Percentiles rank a stretch among this genome's conserved stretches.
phyloP scores from a whole-genome alignment of 495 filamentous ascomycete species.

The Neohortaea acidophila region DNA sequence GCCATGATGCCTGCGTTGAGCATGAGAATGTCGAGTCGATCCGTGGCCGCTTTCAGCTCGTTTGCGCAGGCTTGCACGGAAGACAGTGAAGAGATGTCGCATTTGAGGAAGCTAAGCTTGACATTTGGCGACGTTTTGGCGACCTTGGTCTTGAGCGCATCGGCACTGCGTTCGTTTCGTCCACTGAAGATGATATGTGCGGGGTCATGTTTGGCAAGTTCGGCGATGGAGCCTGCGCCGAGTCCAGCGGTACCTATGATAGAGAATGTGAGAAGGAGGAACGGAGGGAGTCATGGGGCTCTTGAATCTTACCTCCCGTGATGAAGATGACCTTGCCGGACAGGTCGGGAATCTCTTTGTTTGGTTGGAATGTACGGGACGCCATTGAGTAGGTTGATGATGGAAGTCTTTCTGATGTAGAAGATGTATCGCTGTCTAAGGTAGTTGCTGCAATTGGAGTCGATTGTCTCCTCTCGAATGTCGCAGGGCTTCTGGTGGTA shows the following conservation, averaged over 20 bases:
- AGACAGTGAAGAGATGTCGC: constrained; percentile 38
- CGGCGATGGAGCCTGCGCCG: constrained; percentile 46
- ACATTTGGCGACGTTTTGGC: constrained; percentile 31
- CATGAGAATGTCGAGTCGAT: constrained; percentile 40
- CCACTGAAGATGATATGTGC: constrained; percentile 49
- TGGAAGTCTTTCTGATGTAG: too few species aligned
- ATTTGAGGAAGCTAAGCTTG: constrained; percentile 33
- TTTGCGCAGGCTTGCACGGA: constrained; percentile 37
- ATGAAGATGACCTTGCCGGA: constrained; percentile 19
- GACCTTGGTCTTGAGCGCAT: constrained; percentile 36
- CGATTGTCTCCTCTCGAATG: too few species aligned
- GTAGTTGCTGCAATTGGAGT: too few species aligned
- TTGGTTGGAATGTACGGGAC: constrained; percentile 26
- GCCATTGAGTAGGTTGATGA: too few species aligned
- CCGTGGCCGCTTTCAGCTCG: constrained; percentile 31
- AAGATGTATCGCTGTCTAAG: too few species aligned
- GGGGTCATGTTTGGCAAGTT: constrained; percentile 46
- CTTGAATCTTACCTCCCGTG: constrained; percentile 21
- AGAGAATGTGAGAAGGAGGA: not conserved
- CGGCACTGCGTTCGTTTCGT: constrained; percentile 38
- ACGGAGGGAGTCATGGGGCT: too few species aligned
- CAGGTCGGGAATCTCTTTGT: constrained; percentile 20
- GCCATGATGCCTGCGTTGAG: constrained; percentile 60
- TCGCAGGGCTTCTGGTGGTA: too few species aligned
- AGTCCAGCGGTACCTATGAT: constrained; percentile 48